Evolutionary conservation across 1,284 basidiomycete genomes (phyloP).

Genomic region (Leccinum pseudoinsigne): DNA sequence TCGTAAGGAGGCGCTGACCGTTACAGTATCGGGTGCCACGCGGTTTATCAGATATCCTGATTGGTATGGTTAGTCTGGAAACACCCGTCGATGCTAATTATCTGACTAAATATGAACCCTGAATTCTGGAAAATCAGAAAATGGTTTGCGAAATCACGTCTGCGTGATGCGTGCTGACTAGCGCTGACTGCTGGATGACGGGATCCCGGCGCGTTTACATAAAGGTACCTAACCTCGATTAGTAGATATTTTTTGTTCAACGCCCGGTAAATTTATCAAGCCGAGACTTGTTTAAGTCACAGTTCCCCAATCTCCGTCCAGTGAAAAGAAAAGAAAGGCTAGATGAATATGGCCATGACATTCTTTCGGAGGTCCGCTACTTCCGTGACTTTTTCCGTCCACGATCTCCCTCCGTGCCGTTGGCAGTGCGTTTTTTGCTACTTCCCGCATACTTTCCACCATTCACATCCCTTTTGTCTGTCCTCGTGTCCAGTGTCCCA

Average conservation of each 20-base stretch:
- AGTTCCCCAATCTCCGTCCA: background rate
- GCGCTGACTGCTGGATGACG: background rate
- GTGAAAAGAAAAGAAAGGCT: background rate
- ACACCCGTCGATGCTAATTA: background rate
- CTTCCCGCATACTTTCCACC: background rate
- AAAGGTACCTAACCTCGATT: background rate
- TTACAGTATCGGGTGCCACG: background rate
- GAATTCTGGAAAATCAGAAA: constrained; percentile 8
- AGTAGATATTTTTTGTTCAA: background rate
- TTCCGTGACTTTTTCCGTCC: constrained; percentile 26
- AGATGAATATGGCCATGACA: background rate
- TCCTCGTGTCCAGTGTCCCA: constrained; percentile 3
- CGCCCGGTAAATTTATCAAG: background rate
- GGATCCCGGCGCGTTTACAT: background rate
- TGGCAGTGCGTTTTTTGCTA: constrained; percentile 20
- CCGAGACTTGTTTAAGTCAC: background rate
- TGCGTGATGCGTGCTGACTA: background rate
- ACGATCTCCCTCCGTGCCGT: constrained; percentile 2
- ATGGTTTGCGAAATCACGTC: background rate
- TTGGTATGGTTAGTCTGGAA: background rate
- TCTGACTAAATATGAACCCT: constrained; percentile 3
- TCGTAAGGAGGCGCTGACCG: background rate
- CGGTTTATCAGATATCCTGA: background rate
- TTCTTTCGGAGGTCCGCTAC: constrained; percentile 1
- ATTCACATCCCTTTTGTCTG: background rate